Base-by-base conservation (phyloP, 2,329 filamentous ascomycete species). In the Claviceps spartinae region DNA sequence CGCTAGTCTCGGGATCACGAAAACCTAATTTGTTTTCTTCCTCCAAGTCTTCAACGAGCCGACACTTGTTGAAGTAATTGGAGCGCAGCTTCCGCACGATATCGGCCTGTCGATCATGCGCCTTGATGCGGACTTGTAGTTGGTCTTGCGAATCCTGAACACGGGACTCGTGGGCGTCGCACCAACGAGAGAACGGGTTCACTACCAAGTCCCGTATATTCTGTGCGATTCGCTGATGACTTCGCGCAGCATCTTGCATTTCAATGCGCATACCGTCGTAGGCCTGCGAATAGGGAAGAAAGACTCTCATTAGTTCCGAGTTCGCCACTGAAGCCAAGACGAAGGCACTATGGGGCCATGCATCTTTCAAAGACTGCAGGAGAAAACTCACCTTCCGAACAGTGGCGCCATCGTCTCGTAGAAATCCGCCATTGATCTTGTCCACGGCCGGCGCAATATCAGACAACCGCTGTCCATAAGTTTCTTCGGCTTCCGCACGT, bases 21-120 rank as follows among this genome's bases (percentile, higher is more conserved):
- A 98, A 98, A 41, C 90, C 93, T 52, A 98, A 78, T 70, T 98
- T 97, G 68, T 96, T 95, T 73, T 98, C 94, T 69, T 98, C 93
- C 67, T 98, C 93, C 55, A 97, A 72, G 65, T 98, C 93, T 66
- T 98, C 94, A 6, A 97, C 85, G 56, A 96, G 74, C 48, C 94
- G 85, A 67, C 93, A 98, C 71, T 97, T 98, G 75, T 97, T 98
- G 78, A 97, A 97, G 71, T 98, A 98, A 61, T 88, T 86, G 68
- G 87, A 95, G 57, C 93, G 83, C 60, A 96, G 79, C 71, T 97
- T 97, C 76, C 89, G 88, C 55, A 95, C 88, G 20, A 79, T 69
- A 56, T 98, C 93, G 54, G 86, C 85, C 68, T 98, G 94, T 59
- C 86, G 87, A 65, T 95, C 88, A 67, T 97, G 89, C 55, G 86